phyloP scores from a whole-genome alignment of 306 rosid genomes.

The Malus asiatica region DNA sequence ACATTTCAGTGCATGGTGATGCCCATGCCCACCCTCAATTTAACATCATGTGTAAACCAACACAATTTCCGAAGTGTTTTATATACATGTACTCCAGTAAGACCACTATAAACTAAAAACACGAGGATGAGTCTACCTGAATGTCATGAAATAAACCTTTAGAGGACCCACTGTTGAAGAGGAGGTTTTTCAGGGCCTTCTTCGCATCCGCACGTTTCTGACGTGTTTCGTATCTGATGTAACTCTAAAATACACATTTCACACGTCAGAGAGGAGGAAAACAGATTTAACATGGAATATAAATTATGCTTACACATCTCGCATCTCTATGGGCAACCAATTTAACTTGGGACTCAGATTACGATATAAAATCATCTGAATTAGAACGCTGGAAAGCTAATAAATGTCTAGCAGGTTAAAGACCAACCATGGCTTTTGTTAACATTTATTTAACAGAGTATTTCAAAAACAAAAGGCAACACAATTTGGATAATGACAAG shows the following conservation, averaged over 20 bases:
- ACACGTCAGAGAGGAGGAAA: conserved; percentile 12
- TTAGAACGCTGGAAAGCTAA: neutral
- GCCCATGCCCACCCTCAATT: neutral
- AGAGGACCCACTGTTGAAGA: conserved; percentile 54
- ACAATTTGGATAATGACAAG: neutral
- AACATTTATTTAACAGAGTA: neutral
- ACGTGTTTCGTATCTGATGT: conserved; percentile 50
- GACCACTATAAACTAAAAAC: neutral
- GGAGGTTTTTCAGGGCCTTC: conserved; percentile 75
- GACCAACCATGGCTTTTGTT: neutral
- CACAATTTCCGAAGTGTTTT: neutral
- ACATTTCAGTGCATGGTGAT: neutral
- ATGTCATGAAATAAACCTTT: conserved; percentile 33
- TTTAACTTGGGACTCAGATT: neutral
- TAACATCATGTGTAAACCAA: neutral
- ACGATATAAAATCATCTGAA: neutral
- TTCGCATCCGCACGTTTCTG: conserved; percentile 83
- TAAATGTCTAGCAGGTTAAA: neutral
- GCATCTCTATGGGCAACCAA: neutral
- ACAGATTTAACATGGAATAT: too few species aligned
- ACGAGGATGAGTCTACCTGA: neutral
- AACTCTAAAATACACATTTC: conserved; percentile 43
- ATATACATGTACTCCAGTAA: neutral
- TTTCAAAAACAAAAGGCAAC: neutral
- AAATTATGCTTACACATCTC: too few species aligned